These are phyloP conservation scores for Arthrobotrys conoides DNA, from an alignment of 2,329 filamentous ascomycete species.

Conservation along the genomic window DNA sequence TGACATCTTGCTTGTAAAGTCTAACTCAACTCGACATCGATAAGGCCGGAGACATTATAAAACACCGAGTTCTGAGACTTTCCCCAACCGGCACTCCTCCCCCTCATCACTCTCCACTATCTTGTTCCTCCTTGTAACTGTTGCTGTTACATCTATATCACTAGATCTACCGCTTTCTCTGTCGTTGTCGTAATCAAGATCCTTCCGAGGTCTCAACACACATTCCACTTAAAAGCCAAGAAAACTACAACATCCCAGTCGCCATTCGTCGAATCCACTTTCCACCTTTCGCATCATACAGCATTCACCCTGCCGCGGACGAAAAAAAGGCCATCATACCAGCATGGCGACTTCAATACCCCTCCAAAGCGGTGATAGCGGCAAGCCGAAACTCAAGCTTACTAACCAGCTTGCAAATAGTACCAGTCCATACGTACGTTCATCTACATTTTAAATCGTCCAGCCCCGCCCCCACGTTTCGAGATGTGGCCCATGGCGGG, in stretches of 20 bases:
- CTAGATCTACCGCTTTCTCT: neutral
- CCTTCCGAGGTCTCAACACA: constrained; percentile 25
- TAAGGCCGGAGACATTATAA: constrained; percentile 23
- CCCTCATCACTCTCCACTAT: neutral
- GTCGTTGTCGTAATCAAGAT: neutral
- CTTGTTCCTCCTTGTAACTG: neutral
- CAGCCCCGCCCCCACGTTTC: constrained; percentile 28
- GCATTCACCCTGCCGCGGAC: constrained; percentile 9
- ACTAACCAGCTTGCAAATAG: constrained; percentile 62
- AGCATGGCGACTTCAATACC: constrained; percentile 54
- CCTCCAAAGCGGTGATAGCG: constrained; percentile 45
- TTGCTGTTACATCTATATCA: constrained; percentile 3
- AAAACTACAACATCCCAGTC: constrained; percentile 36
- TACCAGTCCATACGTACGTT: constrained; percentile 63
- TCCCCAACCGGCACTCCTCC: constrained; percentile 12
- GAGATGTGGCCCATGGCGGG: constrained; percentile 26
- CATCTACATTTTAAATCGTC: constrained; percentile 13
- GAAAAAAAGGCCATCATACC: neutral
- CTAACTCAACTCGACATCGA: constrained; percentile 3
- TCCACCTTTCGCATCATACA: constrained; percentile 22
- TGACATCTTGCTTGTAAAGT: constrained; percentile 36
- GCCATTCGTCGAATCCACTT: constrained; percentile 30
- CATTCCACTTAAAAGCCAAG: constrained; percentile 14
- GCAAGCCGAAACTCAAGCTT: constrained; percentile 61
- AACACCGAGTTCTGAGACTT: constrained; percentile 15